Conservation (phyloP, 306 rosid species). For the Datisca glomerata region DNA sequence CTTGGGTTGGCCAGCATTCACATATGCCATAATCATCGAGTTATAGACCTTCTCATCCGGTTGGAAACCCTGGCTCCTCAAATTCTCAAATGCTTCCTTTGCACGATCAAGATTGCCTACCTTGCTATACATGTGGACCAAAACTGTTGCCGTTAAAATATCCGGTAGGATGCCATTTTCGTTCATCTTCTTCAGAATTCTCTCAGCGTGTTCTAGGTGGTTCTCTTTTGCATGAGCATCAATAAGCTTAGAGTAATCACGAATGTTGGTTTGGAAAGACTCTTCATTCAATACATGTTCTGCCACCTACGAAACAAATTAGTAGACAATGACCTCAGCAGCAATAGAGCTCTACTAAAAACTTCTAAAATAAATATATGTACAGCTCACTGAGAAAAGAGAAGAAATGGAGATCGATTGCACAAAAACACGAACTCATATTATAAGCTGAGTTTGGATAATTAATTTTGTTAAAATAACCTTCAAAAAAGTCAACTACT, state of each 20-base stretch:
- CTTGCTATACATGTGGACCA: constrained; percentile 78
- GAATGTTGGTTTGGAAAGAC: constrained; percentile 57
- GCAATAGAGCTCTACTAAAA: too few species aligned
- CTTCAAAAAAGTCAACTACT: constrained; percentile 6
- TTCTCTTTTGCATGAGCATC: constrained; percentile 53
- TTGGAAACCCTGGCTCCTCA: constrained; percentile 54
- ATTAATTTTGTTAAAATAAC: too few species aligned
- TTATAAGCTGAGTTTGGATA: too few species aligned
- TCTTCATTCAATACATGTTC: constrained; percentile 55
- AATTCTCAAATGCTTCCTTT: constrained; percentile 42
- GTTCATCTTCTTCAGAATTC: constrained; percentile 55
- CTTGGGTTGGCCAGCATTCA: constrained; percentile 46
- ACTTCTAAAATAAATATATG: too few species aligned
- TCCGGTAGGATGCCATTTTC: constrained; percentile 49
- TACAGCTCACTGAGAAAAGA: background rate
- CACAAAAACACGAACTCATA: too few species aligned
- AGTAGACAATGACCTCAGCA: constrained; percentile 19
- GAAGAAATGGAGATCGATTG: background rate
- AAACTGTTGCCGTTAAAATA: constrained; percentile 30
- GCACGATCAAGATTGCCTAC: constrained; percentile 56
- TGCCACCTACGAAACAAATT: constrained; percentile 50
- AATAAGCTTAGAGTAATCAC: constrained; percentile 70
- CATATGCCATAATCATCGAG: constrained; percentile 60
- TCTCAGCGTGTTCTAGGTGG: constrained; percentile 57
- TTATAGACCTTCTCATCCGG: constrained; percentile 49